Percentiles rank a stretch among this genome's conserved stretches.
Evolutionary conservation across 495 filamentous ascomycete genomes (phyloP).

Genomic region (Cairneyella variabilis): DNA sequence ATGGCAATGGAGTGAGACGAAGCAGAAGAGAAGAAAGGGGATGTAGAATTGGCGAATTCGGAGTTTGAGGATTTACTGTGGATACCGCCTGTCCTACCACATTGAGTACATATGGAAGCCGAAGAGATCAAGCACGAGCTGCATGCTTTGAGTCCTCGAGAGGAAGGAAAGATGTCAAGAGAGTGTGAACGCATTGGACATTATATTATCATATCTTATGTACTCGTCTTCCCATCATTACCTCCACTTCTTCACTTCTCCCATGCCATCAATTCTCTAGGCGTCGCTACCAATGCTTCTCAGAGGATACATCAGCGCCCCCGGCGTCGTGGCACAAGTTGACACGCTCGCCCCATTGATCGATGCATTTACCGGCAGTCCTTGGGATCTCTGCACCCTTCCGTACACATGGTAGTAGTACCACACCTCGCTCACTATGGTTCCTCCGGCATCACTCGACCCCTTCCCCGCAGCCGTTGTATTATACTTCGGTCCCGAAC

Average conservation of each 20-base stretch:
- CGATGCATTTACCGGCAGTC: constrained; percentile 36
- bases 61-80: neutral
- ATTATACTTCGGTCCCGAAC: constrained; percentile 43
- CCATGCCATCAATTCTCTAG: too few relatives aligned
- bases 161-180: too few relatives aligned
- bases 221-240: too few relatives aligned
- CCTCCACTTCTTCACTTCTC: too few relatives aligned
- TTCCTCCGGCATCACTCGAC: constrained; percentile 39
- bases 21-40: neutral
- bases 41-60: neutral
- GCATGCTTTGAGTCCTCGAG: too few relatives aligned
- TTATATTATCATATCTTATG: too few relatives aligned
- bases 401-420: constrained; percentile 47
- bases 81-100: too few relatives aligned
- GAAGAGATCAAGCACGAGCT: too few relatives aligned
- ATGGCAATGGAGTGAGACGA: neutral
- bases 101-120: too few relatives aligned
- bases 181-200: too few relatives aligned
- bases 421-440: constrained; percentile 44
- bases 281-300: constrained; percentile 1
- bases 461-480: constrained; percentile 41
- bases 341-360: constrained; percentile 30
- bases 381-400: constrained; percentile 38
- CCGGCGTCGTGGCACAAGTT: constrained; percentile 37
- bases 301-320: constrained; percentile 23